A percentile compares a stretch with the other conserved stretches of the same genome.
Conservation (phyloP, 345 rosid genomes). For the Anastatica hierochuntica region DNA sequence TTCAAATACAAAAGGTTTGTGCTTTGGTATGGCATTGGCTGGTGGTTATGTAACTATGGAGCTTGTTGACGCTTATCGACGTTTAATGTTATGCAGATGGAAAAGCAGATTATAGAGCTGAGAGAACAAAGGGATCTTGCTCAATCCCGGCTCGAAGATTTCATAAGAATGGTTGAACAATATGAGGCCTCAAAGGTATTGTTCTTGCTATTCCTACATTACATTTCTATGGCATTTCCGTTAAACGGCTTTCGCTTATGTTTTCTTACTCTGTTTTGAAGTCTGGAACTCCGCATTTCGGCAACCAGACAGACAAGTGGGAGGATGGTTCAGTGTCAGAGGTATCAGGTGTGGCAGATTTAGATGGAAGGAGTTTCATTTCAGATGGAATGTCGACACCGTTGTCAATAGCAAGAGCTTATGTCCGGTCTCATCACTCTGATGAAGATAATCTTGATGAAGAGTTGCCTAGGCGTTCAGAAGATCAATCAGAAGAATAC, state of each 20-base stretch:
- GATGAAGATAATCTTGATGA: slow-evolving; percentile 12
- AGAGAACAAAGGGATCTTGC: slow-evolving; percentile 77
- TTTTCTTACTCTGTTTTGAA: not conserved
- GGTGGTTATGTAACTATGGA: not conserved
- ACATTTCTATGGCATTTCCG: no score
- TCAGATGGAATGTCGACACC: slow-evolving; percentile 41
- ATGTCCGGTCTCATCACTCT: slow-evolving; percentile 33
- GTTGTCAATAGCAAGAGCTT: slow-evolving; percentile 27
- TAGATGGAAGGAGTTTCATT: slow-evolving; percentile 35
- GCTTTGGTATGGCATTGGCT: not conserved
- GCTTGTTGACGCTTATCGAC: slow-evolving; percentile 8
- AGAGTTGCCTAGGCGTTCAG: slow-evolving; percentile 30
- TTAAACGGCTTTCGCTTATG: slow-evolving; percentile 1
- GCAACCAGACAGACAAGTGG: slow-evolving; percentile 36
- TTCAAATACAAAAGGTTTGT: slow-evolving; percentile 77
- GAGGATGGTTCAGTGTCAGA: slow-evolving; percentile 69
- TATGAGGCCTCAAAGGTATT: slow-evolving; percentile 42
- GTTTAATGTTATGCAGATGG: slow-evolving; percentile 54
- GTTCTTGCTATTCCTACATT: no score
- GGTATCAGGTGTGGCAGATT: slow-evolving; percentile 36
- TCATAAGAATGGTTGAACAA: slow-evolving; percentile 50
- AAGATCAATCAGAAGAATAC: slow-evolving; percentile 50
- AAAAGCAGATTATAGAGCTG: slow-evolving; percentile 60
- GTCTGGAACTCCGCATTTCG: slow-evolving; percentile 27
- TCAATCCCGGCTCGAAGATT: slow-evolving; percentile 69